phyloP scores from a whole-genome alignment of 805 yeast species.

The Yamadazyma laniorum region DNA sequence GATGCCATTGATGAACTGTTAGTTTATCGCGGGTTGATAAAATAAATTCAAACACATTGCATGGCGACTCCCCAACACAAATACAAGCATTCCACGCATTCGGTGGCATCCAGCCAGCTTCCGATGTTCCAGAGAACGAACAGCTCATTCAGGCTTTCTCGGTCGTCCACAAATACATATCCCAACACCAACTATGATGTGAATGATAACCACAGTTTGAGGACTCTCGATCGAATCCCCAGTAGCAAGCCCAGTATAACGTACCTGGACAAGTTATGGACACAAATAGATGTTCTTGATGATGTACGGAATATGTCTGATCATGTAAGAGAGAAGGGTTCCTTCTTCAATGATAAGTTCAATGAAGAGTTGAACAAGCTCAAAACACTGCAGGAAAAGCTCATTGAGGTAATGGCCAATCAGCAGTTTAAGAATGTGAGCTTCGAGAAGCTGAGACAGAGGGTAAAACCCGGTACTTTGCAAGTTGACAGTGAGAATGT shows the following conservation, averaged over 20 bases:
- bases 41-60: no score
- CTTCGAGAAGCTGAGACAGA: constrained; percentile 17
- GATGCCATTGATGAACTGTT: no score
- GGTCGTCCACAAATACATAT: constrained; percentile 14
- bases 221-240: constrained; percentile 48
- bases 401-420: constrained; percentile 32
- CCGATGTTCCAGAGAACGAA: constrained; percentile 12
- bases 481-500: background rate
- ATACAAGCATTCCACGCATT: constrained; percentile 9
- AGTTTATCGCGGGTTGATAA: no score
- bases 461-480: constrained; percentile 23
- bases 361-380: constrained; percentile 50
- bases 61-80: constrained; percentile 2
- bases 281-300: constrained; percentile 81
- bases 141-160: constrained; percentile 12
- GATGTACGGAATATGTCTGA: constrained; percentile 66
- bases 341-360: constrained; percentile 54
- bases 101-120: constrained; percentile 6
- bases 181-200: constrained; percentile 2
- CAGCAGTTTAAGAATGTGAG: constrained; percentile 24
- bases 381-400: constrained; percentile 51
- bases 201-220: constrained; percentile 15
- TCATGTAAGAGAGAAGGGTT: constrained; percentile 40
- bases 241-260: constrained; percentile 59
- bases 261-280: constrained; percentile 77